phyloP scores from a whole-genome alignment of 2,329 filamentous ascomycete genomes.

The Paramyrothecium sp. region DNA sequence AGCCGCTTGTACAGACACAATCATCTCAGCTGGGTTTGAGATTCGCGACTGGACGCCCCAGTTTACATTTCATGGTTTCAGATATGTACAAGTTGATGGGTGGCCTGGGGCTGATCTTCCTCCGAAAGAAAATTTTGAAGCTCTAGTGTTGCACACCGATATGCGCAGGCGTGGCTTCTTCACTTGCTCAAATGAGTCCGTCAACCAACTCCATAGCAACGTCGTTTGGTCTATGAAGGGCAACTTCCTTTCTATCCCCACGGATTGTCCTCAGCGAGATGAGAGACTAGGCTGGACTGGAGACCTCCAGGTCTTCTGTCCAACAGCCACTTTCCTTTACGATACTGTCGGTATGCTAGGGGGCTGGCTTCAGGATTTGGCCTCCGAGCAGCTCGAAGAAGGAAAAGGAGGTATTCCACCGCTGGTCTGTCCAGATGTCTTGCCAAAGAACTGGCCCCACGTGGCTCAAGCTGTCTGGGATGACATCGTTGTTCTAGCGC shows the following conservation, averaged over 20 bases:
- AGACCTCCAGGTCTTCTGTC: constrained; percentile 47
- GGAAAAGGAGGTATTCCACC: background rate
- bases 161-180: constrained; percentile 50
- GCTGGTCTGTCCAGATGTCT: no score
- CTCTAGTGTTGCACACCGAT: constrained; percentile 47
- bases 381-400: background rate
- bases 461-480: background rate
- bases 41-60: constrained; percentile 36
- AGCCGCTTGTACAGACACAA: constrained; percentile 30
- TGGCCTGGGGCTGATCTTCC: constrained; percentile 28
- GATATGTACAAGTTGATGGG: constrained; percentile 46
- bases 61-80: constrained; percentile 53
- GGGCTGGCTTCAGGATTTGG: background rate
- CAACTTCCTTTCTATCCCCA: constrained; percentile 56
- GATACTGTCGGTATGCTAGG: constrained; percentile 20
- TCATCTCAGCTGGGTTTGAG: constrained; percentile 25
- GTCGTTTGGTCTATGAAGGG: constrained; percentile 54
- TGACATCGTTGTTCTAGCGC: background rate
- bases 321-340: constrained; percentile 52
- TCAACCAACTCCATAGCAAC: constrained; percentile 56
- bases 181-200: constrained; percentile 44
- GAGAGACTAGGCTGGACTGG: constrained; percentile 54
- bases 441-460: no score
- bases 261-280: constrained; percentile 55
- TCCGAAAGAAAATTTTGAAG: constrained; percentile 15